Base-by-base conservation (phyloP, 352 stramenopile species). In the Globisporangium recalcitrans region DNA sequence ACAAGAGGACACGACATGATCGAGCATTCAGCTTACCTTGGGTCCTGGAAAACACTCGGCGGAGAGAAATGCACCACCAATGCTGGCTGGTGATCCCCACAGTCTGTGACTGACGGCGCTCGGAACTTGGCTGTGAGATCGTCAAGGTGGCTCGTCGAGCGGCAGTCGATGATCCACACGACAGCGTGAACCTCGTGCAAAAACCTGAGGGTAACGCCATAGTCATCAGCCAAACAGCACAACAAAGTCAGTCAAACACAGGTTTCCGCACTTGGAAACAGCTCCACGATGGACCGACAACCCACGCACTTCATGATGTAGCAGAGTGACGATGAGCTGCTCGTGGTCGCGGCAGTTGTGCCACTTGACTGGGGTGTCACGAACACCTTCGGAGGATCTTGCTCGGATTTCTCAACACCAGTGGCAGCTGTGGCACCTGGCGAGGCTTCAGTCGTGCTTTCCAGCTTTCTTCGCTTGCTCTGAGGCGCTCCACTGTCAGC, bases 151-250 rank as follows among this genome's bases (percentile, higher is more conserved):
- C 67, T 29, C 2, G 11, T 8, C 10, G 69, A 59, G 24, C 57
- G 68, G 40, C 74, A 85, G 51, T 90, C 81, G 38, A 90, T 68
- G 57, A 90, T 65, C 81, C 81, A 90, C 47, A 80, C 75, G 14
- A 79, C 62, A 48, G 73, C 66, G 57, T 75, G 69, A 2, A 77
- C 58, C 21, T 58, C 59, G 21, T 66, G 46, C 31, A 60, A 53
- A 48, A 76, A 77, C 34, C 63, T 70, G 62, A 13, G 24, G 24
- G 26, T 29, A 24, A 24, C 31, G 46, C 9, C 19, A 36, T 36
- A 36, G 9, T n/a, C n/a, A n/a, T n/a, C n/a, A n/a, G n/a, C n/a
- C n/a, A n/a, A n/a, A n/a, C 14, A 44, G 38, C 16, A 44, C 38
- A 44, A 27, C 2, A 22, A 9, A 29, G 51, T 56, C 51, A 29